Base-by-base conservation (phyloP, 495 filamentous ascomycete species). In the Cetradonia linearis region DNA sequence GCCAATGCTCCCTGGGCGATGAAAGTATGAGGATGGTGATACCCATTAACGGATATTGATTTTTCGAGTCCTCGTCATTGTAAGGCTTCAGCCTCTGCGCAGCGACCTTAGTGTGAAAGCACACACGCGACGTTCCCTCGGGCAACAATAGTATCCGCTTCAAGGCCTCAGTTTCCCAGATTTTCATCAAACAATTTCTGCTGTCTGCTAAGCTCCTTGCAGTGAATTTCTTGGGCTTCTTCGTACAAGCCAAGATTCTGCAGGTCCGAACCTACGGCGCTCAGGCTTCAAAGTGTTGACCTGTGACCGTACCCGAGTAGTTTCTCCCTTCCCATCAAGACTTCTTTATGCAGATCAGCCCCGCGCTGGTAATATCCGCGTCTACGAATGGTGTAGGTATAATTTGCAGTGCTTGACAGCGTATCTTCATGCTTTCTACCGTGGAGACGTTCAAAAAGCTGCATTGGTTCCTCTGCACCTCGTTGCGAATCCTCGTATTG, bases 301-400 rank as follows among this genome's bases (percentile, higher is more conserved):
- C 62, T 64, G 62, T 72, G 66, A 38, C 69, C 64, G 30, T 63
- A 55, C 0, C 69, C 72, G 3, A 69, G 61, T 40, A 65, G 48
- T 23, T 66, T 65, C 52, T 70, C 66, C 30, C 58, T 61, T 18
- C 37, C 37, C 34, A 59, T 56, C 30, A 69, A 46, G 6, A 56
- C 59, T 47, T 42, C 34, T 34, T 60, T 56, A 18, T 70, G 56
- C 33, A 68, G 27, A 16, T 56, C 27, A 58, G 63, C 62, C 28
- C 55, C 63, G 5, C 55, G 55, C 33, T 59, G 34, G 44, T 55
- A 63, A n/a, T 48, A 38, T 28, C 64, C 62, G 23, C 61, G 61
- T 52, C 46, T 52, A 13, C 37, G 34, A 4, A 58, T 44, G 11
- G 44, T 56, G 8, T 34, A 30, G 37, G 61, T 61, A 8, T 36